Conservation (phyloP, 2,329 filamentous ascomycete genomes). For the Ploettnerulaceae sp. region DNA sequence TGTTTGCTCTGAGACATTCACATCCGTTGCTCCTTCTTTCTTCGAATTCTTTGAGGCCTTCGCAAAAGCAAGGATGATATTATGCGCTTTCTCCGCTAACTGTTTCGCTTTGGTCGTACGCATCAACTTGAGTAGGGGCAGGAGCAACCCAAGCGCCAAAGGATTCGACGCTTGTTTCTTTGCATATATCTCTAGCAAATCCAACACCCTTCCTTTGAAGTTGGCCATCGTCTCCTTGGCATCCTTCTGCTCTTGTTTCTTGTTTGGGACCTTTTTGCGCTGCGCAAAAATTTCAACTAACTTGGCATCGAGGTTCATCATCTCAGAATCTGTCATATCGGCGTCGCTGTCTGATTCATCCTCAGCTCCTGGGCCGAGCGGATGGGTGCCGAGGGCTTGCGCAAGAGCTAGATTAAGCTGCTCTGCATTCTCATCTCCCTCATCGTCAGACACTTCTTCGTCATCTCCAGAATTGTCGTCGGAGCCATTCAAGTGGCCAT, state of each 20-base stretch:
- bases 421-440: constrained; percentile 38
- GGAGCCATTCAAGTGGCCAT: constrained; percentile 36
- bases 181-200: constrained; percentile 79
- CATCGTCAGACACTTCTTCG: constrained; percentile 36
- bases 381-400: constrained; percentile 69
- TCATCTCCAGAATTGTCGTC: constrained; percentile 43
- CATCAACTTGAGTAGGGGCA: constrained; percentile 72
- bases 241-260: constrained; percentile 80
- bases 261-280: constrained; percentile 58
- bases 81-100: constrained; percentile 66
- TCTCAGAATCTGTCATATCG: constrained; percentile 94
- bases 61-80: constrained; percentile 68
- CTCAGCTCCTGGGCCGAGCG: constrained; percentile 53
- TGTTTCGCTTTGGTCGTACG: constrained; percentile 73
- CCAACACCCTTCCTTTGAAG: constrained; percentile 91
- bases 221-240: constrained; percentile 85
- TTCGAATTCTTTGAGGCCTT: constrained; percentile 57
- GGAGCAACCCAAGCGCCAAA: constrained; percentile 62
- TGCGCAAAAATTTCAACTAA: constrained; percentile 82
- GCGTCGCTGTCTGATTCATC: constrained; percentile 58
- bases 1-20: constrained; percentile 37
- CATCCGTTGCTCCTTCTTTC: constrained; percentile 40
- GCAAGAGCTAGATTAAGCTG: constrained; percentile 67
- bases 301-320: constrained; percentile 82
- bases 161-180: constrained; percentile 68